phyloP scores from a whole-genome alignment of 805 yeast species.

The Candida berthetii region DNA sequence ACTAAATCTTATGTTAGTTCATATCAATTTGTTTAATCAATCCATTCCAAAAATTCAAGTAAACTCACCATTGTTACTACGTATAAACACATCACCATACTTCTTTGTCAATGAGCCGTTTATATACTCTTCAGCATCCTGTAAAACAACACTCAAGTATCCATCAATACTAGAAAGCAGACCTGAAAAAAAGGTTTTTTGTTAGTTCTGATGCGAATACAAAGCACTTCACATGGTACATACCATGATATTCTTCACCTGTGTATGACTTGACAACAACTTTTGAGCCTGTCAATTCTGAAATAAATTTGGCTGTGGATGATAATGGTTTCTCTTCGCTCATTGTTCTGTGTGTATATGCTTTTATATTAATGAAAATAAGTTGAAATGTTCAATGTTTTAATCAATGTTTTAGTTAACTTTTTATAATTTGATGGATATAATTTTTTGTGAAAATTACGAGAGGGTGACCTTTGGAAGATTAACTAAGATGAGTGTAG shows the following conservation, averaged over 20 bases:
- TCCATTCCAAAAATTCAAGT: background rate
- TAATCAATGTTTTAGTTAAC: too few relatives aligned
- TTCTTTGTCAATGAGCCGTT: constrained; percentile 40
- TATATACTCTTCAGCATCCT: constrained; percentile 63
- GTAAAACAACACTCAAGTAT: constrained; percentile 90
- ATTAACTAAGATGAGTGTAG: too few relatives aligned
- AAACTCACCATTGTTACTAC: constrained; percentile 78
- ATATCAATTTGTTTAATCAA: too few relatives aligned
- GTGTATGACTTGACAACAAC: constrained; percentile 83
- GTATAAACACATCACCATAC: constrained; percentile 76
- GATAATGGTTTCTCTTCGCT: constrained; percentile 12
- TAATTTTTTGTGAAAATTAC: too few relatives aligned
- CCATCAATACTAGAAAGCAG: constrained; percentile 88
- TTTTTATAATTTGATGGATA: too few relatives aligned
- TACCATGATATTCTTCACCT: constrained; percentile 79
- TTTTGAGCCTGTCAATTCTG: constrained; percentile 69
- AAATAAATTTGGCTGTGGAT: constrained; percentile 74
- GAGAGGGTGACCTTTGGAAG: too few relatives aligned
- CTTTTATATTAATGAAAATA: too few relatives aligned
- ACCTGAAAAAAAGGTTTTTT: too few relatives aligned
- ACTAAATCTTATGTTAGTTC: background rate
- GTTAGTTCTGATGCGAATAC: too few relatives aligned
- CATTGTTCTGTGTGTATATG: background rate
- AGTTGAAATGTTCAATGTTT: too few relatives aligned
- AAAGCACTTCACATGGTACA: constrained; percentile 12